phyloP scores from a whole-genome alignment of 2,329 filamentous ascomycete genomes.

The Zymoseptoria brevis region DNA sequence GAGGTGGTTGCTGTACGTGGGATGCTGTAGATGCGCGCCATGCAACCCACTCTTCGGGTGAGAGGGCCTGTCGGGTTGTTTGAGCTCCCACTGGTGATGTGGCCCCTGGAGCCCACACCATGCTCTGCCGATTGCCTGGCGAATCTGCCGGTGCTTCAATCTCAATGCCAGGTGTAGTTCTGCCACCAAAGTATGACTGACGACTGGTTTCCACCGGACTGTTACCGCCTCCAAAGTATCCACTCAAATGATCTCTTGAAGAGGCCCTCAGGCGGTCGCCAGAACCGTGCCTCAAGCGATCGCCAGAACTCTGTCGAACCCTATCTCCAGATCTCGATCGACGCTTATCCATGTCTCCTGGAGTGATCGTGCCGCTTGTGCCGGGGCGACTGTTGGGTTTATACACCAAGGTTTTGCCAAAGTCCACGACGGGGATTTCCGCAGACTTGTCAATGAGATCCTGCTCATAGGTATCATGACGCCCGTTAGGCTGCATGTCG shows the following conservation, averaged over 20 bases:
- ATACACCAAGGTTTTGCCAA: constrained; percentile 74
- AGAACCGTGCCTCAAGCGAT: constrained; percentile 8
- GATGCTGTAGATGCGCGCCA: constrained; percentile 57
- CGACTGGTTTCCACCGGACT: constrained; percentile 25
- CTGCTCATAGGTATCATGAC: constrained; percentile 28
- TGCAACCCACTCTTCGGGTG: constrained; percentile 75
- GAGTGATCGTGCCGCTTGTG: constrained; percentile 47
- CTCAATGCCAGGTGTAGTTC: constrained; percentile 26
- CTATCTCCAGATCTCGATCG: constrained; percentile 23
- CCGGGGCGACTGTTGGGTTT: constrained; percentile 46
- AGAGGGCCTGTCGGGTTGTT: constrained; percentile 48
- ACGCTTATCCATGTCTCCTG: constrained; percentile 20
- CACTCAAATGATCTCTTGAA: constrained; percentile 11
- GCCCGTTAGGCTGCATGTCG: constrained; percentile 31
- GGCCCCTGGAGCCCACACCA: constrained; percentile 73
- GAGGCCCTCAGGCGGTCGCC: not conserved
- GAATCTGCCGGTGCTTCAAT: constrained; percentile 12
- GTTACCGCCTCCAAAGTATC: constrained; percentile 10
- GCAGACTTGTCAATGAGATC: constrained; percentile 34
- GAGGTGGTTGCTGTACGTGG: constrained; percentile 44
- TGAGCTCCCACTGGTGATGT: constrained; percentile 41
- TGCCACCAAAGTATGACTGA: constrained; percentile 29
- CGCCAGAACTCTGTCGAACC: constrained; percentile 18
- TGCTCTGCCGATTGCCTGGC: constrained; percentile 52
- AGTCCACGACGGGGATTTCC: constrained; percentile 68